A percentile compares a stretch with the other conserved stretches of the same genome.
phyloP scores from a whole-genome alignment of 306 rosid species.

The Albizia julibrissin region DNA sequence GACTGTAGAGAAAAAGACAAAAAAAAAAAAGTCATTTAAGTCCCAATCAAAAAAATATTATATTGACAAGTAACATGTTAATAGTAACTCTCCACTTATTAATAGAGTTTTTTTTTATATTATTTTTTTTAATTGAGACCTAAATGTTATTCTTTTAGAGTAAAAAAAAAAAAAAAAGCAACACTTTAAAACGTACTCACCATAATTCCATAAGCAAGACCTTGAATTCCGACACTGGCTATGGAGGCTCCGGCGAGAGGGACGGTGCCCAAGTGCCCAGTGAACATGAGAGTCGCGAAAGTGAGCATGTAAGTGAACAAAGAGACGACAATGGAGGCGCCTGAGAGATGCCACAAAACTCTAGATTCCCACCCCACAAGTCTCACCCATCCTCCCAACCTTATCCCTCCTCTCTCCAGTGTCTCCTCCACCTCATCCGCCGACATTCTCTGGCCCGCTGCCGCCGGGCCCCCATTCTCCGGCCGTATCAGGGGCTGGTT shows the following conservation, averaged over 20 bases:
- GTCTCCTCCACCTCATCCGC: conserved; percentile 41
- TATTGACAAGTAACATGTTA: no score
- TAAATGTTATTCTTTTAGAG: no score
- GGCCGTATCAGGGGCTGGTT: conserved; percentile 17
- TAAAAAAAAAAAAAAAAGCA: no score
- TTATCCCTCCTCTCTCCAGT: conserved; percentile 32
- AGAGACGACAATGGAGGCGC: not conserved
- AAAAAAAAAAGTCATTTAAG: no score
- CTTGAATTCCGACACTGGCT: conserved; percentile 59
- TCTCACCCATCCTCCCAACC: conserved; percentile 39
- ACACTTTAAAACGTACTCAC: conserved; percentile 18
- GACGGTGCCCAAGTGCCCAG: conserved; percentile 50
- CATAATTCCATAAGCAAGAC: conserved; percentile 68
- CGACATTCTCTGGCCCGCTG: conserved; percentile 5
- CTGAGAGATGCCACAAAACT: conserved; percentile 44
- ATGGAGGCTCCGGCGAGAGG: conserved; percentile 59
- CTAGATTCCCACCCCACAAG: conserved; percentile 55
- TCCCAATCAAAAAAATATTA: no score
- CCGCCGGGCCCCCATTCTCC: not conserved
- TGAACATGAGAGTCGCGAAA: conserved; percentile 34
- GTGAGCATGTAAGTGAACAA: conserved; percentile 11
- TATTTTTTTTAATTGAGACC: no score
- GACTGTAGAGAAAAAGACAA: no score
- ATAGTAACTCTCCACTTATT: no score
- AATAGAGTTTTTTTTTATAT: no score